Evolutionary conservation across 345 rosid species (phyloP), one percentile per base, ranked within the genome.

Genomic region (Boechera divaricarpa): DNA sequence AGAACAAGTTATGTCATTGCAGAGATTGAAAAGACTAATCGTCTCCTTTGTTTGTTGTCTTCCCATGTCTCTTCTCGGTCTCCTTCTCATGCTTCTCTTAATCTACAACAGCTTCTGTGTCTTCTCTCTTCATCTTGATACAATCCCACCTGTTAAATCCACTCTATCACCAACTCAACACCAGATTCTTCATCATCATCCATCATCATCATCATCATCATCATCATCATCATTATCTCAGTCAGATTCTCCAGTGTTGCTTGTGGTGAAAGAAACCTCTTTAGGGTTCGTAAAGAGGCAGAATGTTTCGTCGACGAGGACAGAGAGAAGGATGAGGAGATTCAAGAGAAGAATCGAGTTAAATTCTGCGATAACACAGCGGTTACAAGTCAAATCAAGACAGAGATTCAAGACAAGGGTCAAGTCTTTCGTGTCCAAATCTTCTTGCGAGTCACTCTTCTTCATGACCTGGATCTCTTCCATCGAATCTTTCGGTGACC

Each of bases 391-490:
- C n/a, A 60, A 67, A 33, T 29, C 54, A 67, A 82, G 67, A 72
- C 67, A 21, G 32, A 69, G 68, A 54, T 95, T 92, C 64, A 73
- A 88, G 5, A 39, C 76, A 5, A 74, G 66, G 76, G 64, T 92
- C 38, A 83, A 73, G 57, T 72, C 56, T 1, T 91, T 90, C 77
- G 81, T 91, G 11, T 76, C 77, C 12, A 83, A 81, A 11, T 81
- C 88, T 8, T 73, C 74, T 2, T 95, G 99, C 54, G 82, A 87
- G 82, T 77, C 82, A 44, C 75, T 83, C 63, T 87, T 95, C 82
- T 95, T 95, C 85, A 91, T 95, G 96, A 95, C 98, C 2, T 91
- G 98, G 98, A 95, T 92, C 77, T 88, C 96, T 36, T 82, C 92
- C 7, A 52, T 85, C 0, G 84, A 83, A 26, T 84, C 90, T 38